These are phyloP conservation scores for Calophaca sinica DNA, from an alignment of 306 rosid genomes.

Conservation along the genomic window DNA sequence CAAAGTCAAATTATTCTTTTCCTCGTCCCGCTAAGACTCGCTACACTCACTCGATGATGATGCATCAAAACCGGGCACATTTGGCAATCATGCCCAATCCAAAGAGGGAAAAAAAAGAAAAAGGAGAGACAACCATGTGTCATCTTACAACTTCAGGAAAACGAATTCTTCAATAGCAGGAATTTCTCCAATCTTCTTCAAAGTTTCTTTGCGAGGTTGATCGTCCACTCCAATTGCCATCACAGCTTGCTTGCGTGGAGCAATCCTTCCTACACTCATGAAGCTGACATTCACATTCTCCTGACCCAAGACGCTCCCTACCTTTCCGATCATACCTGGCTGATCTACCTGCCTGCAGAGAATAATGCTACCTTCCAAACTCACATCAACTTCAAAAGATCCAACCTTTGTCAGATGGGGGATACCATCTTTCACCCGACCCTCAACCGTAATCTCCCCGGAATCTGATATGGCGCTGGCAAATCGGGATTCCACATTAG, in stretches of 20 bases:
- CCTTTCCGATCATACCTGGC: conserved; percentile 93
- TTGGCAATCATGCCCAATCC: conserved; percentile 42
- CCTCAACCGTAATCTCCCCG: conserved; percentile 91
- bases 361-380: conserved; percentile 90
- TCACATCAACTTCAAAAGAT: conserved; percentile 94
- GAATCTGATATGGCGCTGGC: conserved; percentile 91
- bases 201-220: conserved; percentile 67
- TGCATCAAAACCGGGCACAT: conserved; percentile 56
- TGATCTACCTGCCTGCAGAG: conserved; percentile 99
- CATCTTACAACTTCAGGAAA: conserved; percentile 79
- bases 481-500: conserved; percentile 90
- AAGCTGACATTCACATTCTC: conserved; percentile 97
- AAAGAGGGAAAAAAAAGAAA: not conserved
- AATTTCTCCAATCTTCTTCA: conserved; percentile 88
- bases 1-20: conserved; percentile 52
- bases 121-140: not conserved
- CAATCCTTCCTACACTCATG: conserved; percentile 98
- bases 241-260: conserved; percentile 98
- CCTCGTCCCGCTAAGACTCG: conserved; percentile 37
- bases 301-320: conserved; percentile 85
- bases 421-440: conserved; percentile 86
- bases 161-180: conserved; percentile 94
- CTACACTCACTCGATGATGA: conserved; percentile 38
- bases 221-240: conserved; percentile 99
- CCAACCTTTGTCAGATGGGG: conserved; percentile 97